phyloP scores from a whole-genome alignment of 2,329 filamentous ascomycete genomes.

The Trichoderma oligosporum region DNA sequence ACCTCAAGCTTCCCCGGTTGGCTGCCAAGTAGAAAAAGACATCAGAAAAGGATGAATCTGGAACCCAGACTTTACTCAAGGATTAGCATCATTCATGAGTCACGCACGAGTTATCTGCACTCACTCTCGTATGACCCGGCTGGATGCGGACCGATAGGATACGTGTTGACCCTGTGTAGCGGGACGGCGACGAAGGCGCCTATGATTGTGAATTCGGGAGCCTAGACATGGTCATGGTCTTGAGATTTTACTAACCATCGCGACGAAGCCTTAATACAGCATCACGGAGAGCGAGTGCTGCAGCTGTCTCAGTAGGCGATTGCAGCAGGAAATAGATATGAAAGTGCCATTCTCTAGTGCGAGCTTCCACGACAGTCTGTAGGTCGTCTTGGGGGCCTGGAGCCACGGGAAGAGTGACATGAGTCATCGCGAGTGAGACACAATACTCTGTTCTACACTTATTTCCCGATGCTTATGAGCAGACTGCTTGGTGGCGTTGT shows the following conservation, averaged over 20 bases:
- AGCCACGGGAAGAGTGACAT: slow-evolving; percentile 20
- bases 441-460: neutral
- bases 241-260: slow-evolving; percentile 25
- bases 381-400: slow-evolving; percentile 28
- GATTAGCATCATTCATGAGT: neutral
- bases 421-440: slow-evolving; percentile 9
- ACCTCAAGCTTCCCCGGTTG: slow-evolving; percentile 32
- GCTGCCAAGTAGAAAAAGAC: slow-evolving; percentile 35
- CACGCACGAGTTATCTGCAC: slow-evolving; percentile 1
- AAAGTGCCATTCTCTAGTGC: slow-evolving; percentile 34
- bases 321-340: slow-evolving; percentile 35
- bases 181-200: slow-evolving; percentile 35
- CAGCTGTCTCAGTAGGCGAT: slow-evolving; percentile 31
- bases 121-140: slow-evolving; percentile 35
- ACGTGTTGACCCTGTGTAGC: slow-evolving; percentile 31
- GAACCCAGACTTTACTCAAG: slow-evolving; percentile 30
- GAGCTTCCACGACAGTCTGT: slow-evolving; percentile 29
- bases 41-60: slow-evolving; percentile 34
- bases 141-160: slow-evolving; percentile 34
- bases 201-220: slow-evolving; percentile 13
- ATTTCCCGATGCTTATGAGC: neutral
- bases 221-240: too few relatives aligned
- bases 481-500: neutral
- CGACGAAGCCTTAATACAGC: slow-evolving; percentile 33
- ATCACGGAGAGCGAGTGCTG: slow-evolving; percentile 33